Evolutionary conservation across 306 rosid species (phyloP), one percentile per base, ranked within the genome.

Genomic region (Quercus dentata): DNA sequence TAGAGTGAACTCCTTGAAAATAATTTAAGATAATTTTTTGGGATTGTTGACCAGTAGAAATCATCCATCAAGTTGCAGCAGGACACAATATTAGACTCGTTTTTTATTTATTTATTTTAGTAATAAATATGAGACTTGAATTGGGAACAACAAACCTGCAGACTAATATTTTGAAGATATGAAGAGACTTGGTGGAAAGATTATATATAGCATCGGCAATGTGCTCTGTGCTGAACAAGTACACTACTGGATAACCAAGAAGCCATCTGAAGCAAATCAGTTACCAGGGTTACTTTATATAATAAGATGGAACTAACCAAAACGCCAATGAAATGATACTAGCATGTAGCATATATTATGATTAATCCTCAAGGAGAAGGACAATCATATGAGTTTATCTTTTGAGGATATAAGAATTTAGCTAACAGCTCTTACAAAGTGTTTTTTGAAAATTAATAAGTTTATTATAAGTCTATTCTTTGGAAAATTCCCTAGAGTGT

Each of bases 181-280:
- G 97, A 72, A 94, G 98, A 80, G 90, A 83, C 87, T 89, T 92
- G 80, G 89, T 82, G 5, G 97, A 90, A 74, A 94, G 94, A 85
- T 92, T 94, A 80, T 74, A 86, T 69, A 90, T 74, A 75, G 97
- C 94, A 59, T 89, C 88, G 23, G 91, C 74, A 69, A 87, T 86
- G 74, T 83, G 92, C 56, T 92, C 94, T 88, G 88, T 92, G 82
- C 92, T 80, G 65, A 94, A 92, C 71, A 88, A 74, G 79, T 92
- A 94, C 72, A 88, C 96, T 71, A 94, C 87, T 25, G 98, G 97
- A 69, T 94, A 94, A 44, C 98, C 97, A 78, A 94, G 97, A 87
- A 94, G 97, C 98, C 98, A 94, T 80, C 97, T 92, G 93, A 56
- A 77, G 74, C 82, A 84, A 77, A 83, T 46, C 76, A 76, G 84